Conservation (phyloP, 148 eudicot species). For the Diospyros kaki region DNA sequence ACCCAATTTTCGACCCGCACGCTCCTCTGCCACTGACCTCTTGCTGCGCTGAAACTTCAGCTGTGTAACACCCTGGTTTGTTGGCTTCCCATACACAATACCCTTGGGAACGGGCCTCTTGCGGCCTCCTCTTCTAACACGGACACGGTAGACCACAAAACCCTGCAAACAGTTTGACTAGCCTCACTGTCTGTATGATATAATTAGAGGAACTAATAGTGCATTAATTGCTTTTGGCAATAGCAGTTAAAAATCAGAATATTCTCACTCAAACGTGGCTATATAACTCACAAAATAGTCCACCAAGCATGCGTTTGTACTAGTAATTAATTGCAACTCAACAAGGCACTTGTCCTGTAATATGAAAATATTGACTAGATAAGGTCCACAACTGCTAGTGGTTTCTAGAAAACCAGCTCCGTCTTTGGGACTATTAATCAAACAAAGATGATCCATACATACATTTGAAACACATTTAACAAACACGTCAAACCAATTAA, state of each 20-base stretch:
- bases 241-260: background rate
- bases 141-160: constrained; percentile 43
- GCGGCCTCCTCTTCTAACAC: constrained; percentile 53
- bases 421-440: too few species aligned
- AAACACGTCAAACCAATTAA: too few species aligned
- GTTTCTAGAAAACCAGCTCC: too few species aligned
- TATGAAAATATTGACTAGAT: too few species aligned
- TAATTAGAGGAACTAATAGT: background rate
- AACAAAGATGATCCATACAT: too few species aligned
- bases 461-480: too few species aligned
- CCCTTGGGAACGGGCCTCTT: constrained; percentile 68
- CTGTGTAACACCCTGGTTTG: constrained; percentile 65
- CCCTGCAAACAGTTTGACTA: constrained; percentile 28
- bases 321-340: background rate
- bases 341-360: too few species aligned
- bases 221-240: background rate
- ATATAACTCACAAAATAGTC: background rate
- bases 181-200: background rate
- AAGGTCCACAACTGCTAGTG: too few species aligned
- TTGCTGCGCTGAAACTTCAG: constrained; percentile 61
- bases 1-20: constrained; percentile 55
- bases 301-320: background rate
- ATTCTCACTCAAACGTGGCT: background rate
- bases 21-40: constrained; percentile 58
- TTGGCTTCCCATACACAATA: constrained; percentile 57